Conservation (phyloP, 495 filamentous ascomycete species). For the Aspergillus ostianus region DNA sequence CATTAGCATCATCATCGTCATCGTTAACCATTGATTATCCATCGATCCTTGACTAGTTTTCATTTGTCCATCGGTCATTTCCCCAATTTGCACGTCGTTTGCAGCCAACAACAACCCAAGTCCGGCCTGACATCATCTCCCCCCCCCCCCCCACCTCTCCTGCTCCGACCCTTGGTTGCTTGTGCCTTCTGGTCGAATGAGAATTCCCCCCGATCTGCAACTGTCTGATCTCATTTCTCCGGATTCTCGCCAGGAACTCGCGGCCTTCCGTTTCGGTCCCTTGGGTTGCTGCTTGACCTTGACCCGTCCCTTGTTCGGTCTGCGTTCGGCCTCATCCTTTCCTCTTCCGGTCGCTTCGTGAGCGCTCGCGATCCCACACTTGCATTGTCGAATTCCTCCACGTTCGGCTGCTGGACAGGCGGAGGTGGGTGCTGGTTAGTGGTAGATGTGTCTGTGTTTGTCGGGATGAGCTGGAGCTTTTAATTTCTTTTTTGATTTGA, state of each 20-base stretch:
- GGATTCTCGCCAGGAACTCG: background rate
- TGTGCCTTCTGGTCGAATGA: background rate
- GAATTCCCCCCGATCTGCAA: background rate
- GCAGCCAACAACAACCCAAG: background rate
- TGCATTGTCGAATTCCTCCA: too few relatives aligned
- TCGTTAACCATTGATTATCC: too few relatives aligned
- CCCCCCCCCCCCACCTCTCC: constrained; percentile 1
- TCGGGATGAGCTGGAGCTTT: background rate
- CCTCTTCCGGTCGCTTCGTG: constrained; percentile 6
- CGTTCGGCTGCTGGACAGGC: background rate
- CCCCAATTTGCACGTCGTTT: constrained; percentile 8
- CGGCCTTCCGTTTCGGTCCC: too few relatives aligned
- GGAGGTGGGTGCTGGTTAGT: too few relatives aligned
- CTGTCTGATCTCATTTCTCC: constrained; percentile 1
- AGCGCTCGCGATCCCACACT: background rate
- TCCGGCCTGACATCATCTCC: constrained; percentile 12
- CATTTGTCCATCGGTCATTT: background rate
- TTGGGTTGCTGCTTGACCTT: background rate
- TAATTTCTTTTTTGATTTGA: constrained; percentile 1
- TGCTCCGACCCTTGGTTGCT: background rate
- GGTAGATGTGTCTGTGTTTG: too few relatives aligned
- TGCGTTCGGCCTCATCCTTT: constrained; percentile 11
- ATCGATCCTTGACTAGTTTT: too few relatives aligned
- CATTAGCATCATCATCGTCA: too few relatives aligned
- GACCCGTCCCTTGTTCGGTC: background rate